These are phyloP conservation scores for Cornus kousa DNA, from an alignment of 148 eudicot genomes.

Conservation along the genomic window DNA sequence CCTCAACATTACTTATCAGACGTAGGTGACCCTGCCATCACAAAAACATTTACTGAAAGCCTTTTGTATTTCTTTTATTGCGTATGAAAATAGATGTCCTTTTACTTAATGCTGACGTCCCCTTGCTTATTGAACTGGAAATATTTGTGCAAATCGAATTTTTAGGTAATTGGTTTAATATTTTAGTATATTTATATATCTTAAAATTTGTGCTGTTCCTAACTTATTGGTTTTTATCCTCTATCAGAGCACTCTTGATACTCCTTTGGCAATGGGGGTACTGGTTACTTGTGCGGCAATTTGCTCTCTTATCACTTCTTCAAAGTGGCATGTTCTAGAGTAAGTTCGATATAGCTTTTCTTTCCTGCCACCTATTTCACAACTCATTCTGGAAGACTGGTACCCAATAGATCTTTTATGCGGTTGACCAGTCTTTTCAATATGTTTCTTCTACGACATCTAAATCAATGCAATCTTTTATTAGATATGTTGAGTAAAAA, in stretches of 20 bases:
- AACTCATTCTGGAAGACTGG: background rate
- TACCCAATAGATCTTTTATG: background rate
- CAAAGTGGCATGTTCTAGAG: conserved; percentile 35
- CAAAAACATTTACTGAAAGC: background rate
- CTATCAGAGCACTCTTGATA: conserved; percentile 78
- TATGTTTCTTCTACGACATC: background rate
- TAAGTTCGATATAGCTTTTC: conserved; percentile 31
- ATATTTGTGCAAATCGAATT: background rate
- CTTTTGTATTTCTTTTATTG: too few relatives aligned
- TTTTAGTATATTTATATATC: background rate
- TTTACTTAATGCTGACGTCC: too few relatives aligned
- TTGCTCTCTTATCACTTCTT: conserved; percentile 31
- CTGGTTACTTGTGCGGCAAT: conserved; percentile 38
- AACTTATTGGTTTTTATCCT: conserved; percentile 6
- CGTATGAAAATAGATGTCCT: too few relatives aligned
- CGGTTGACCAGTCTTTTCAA: background rate
- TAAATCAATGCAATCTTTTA: background rate
- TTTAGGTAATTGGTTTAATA: background rate
- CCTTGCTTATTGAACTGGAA: too few relatives aligned
- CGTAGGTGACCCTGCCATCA: background rate
- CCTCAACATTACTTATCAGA: background rate
- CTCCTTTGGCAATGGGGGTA: conserved; percentile 53
- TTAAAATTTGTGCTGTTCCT: conserved; percentile 3
- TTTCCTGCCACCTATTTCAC: background rate
- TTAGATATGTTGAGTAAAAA: background rate